phyloP scores from a whole-genome alignment of 768 basidiomycete species.

The Pilatotrama ljubarskyi region DNA sequence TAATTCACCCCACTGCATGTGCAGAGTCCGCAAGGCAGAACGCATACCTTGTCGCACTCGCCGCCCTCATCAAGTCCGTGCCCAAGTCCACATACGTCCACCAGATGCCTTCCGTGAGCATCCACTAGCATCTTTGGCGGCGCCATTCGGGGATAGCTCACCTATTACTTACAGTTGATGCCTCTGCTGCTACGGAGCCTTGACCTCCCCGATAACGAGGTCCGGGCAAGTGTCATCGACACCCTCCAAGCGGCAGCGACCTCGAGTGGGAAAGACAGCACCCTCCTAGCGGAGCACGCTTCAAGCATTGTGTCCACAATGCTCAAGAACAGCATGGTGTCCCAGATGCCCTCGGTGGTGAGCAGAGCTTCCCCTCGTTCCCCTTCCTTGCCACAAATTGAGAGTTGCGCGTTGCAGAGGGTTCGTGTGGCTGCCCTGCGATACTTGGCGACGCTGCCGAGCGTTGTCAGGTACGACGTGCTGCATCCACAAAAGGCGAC shows the following conservation, averaged over 20 bases:
- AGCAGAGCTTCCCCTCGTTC: slow-evolving; percentile 27
- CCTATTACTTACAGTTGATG: slow-evolving; percentile 60
- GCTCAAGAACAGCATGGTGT: slow-evolving; percentile 59
- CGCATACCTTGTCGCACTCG: slow-evolving; percentile 80
- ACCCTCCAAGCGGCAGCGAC: slow-evolving; percentile 72
- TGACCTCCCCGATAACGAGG: slow-evolving; percentile 68
- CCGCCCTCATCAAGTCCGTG: slow-evolving; percentile 75
- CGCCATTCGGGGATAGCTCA: background rate
- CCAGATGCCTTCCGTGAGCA: slow-evolving; percentile 58
- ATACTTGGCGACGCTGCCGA: slow-evolving; percentile 74
- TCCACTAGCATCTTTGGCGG: slow-evolving; percentile 20
- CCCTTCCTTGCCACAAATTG: background rate
- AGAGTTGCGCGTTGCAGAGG: slow-evolving; percentile 44
- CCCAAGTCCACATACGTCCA: slow-evolving; percentile 74
- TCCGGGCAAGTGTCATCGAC: slow-evolving; percentile 80
- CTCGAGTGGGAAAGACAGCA: slow-evolving; percentile 42
- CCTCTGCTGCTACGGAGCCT: slow-evolving; percentile 87
- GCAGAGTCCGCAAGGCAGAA: slow-evolving; percentile 56
- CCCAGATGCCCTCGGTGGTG: slow-evolving; percentile 58
- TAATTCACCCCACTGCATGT: background rate
- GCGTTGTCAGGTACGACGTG: slow-evolving; percentile 75
- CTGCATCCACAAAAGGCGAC: slow-evolving; percentile 77
- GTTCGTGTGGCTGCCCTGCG: slow-evolving; percentile 75
- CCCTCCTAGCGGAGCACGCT: slow-evolving; percentile 64
- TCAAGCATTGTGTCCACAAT: slow-evolving; percentile 67